Conservation (phyloP, 2,329 filamentous ascomycete species). For the Laburnicola sp. region DNA sequence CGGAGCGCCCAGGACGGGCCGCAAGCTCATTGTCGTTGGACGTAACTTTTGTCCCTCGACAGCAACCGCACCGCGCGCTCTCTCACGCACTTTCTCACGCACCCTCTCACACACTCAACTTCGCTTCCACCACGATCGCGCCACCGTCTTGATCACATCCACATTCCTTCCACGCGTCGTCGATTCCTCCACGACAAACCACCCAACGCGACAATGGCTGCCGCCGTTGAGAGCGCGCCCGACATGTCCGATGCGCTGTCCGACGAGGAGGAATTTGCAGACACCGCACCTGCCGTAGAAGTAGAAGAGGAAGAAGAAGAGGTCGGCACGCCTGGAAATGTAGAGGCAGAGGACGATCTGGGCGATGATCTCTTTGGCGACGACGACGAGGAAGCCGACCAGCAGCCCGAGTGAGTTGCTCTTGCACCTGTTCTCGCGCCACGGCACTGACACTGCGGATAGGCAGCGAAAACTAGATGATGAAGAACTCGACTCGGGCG, state of each 20-base stretch:
- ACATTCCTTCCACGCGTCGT: not conserved
- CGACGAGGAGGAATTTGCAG: conserved; percentile 40
- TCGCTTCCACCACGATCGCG: not conserved
- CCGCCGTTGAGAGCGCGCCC: conserved; percentile 24
- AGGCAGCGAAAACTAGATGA: conserved; percentile 59
- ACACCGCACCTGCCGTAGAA: conserved; percentile 35
- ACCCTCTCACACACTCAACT: not conserved
- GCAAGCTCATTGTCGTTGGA: not conserved
- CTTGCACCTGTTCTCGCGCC: conserved; percentile 24
- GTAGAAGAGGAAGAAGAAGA: too few relatives aligned
- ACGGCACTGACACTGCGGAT: conserved; percentile 30
- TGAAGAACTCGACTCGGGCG: conserved; percentile 64
- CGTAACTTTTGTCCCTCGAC: not conserved
- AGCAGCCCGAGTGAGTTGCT: conserved; percentile 33
- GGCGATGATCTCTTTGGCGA: conserved; percentile 45
- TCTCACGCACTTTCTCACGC: not conserved
- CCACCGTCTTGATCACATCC: conserved; percentile 20
- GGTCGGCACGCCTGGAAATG: conserved; percentile 37
- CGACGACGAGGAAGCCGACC: conserved; percentile 43
- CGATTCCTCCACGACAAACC: not conserved
- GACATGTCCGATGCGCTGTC: conserved; percentile 32
- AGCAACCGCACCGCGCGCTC: not conserved
- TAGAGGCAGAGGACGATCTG: conserved; percentile 52
- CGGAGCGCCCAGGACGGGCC: too few relatives aligned
- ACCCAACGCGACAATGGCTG: conserved; percentile 40